A percentile compares a stretch with the other conserved stretches of the same genome.
These are phyloP conservation scores for Thyridium curvatum DNA, from an alignment of 2,329 filamentous ascomycete species.

Conservation along the genomic window DNA sequence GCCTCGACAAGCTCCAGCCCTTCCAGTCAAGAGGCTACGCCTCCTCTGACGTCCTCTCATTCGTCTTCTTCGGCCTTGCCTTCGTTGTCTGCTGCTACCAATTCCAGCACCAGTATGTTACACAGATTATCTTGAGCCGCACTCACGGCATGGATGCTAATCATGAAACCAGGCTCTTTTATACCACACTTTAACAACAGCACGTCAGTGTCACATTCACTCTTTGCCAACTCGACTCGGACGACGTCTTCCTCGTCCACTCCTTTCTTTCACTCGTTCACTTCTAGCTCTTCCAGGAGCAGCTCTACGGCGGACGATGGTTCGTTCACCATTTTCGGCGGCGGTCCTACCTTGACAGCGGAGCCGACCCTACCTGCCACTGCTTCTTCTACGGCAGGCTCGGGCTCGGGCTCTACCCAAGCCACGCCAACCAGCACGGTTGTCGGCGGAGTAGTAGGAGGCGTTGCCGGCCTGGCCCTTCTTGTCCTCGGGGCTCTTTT, in stretches of 20 bases:
- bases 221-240: constrained; percentile 17
- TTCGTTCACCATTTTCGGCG: constrained; percentile 21
- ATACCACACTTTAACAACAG: constrained; percentile 16
- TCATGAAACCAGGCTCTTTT: constrained; percentile 5
- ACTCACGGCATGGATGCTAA: constrained; percentile 1
- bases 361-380: constrained; percentile 8
- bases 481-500: constrained; percentile 43
- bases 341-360: too few relatives aligned
- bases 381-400: constrained; percentile 12
- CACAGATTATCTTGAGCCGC: constrained; percentile 1
- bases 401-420: constrained; percentile 12
- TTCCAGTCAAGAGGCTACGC: constrained; percentile 13
- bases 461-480: constrained; percentile 52
- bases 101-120: constrained; percentile 8
- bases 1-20: constrained; percentile 10
- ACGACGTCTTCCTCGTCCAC: constrained; percentile 10
- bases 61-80: constrained; percentile 11
- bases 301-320: constrained; percentile 9
- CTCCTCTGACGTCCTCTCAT: constrained; percentile 22
- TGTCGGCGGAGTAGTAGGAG: constrained; percentile 51
- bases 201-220: constrained; percentile 9
- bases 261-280: constrained; percentile 3
- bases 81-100: constrained; percentile 4
- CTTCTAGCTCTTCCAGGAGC: constrained; percentile 3
- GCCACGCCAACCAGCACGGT: constrained; percentile 26